Conservation (phyloP, 148 eudicot genomes). For the Arctostaphylos glauca region DNA sequence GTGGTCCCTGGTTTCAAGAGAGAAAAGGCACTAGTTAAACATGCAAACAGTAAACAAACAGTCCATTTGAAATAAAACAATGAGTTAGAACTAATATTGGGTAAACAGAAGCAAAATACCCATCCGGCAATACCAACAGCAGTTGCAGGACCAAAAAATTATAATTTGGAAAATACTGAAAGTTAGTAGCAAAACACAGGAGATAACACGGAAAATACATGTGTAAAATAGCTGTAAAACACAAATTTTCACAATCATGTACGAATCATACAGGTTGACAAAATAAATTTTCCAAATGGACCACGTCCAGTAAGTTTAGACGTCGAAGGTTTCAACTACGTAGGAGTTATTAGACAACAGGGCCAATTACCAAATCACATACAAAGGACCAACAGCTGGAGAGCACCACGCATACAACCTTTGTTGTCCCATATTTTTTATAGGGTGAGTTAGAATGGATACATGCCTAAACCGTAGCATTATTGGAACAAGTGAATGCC, state of each 20-base stretch:
- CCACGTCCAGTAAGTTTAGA: not conserved
- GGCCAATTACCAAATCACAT: slow-evolving; percentile 2
- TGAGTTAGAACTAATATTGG: not conserved
- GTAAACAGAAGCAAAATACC: not conserved
- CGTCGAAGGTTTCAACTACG: not conserved
- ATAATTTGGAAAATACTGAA: too few relatives aligned
- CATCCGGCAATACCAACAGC: too few relatives aligned
- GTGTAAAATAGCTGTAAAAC: not conserved
- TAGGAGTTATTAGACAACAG: not conserved
- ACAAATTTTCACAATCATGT: not conserved
- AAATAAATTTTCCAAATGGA: not conserved
- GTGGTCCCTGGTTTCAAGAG: slow-evolving; percentile 77
- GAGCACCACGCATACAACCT: not conserved
- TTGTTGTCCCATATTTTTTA: not conserved
- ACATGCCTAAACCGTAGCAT: not conserved
- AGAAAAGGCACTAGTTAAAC: not conserved
- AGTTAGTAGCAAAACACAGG: not conserved
- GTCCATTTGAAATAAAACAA: not conserved
- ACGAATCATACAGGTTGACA: not conserved
- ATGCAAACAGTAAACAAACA: not conserved
- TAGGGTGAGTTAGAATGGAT: not conserved
- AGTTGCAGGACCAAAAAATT: too few relatives aligned
- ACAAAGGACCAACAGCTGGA: not conserved
- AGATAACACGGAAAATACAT: not conserved
- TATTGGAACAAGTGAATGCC: not conserved